Base-by-base conservation (phyloP, 1,284 basidiomycete genomes). In the Ganoderma lucidum region DNA sequence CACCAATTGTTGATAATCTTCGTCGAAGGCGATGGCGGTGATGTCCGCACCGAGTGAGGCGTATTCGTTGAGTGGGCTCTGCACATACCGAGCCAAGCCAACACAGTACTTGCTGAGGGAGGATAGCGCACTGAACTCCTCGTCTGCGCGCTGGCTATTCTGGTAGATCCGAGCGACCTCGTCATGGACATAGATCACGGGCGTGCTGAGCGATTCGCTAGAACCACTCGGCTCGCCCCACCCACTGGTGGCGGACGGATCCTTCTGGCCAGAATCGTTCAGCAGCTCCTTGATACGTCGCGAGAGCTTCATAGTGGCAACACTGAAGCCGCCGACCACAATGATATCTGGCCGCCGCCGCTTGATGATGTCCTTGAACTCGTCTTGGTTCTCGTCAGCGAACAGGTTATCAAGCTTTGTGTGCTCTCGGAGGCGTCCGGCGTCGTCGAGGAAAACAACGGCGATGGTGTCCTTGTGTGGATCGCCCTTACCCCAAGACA, bases 401-500 rank as follows among this genome's bases (percentile, higher is more conserved):
- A 87, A 85, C 35, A 97, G 86, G 76, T 96, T 96, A 82, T 99
- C 97, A 65, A 98, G 88, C 77, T 94, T 94, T 65, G 91, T 89
- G 73, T 96, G 92, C 75, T 98, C 95, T 28, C 96, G 93, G 76
- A 98, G 86, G 65, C 95, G 93, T 17, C 97, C 97, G 60, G 90
- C 90, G 73, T 95, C 90, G 77, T 99, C 97, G 64, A 99, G 80
- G 81, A 93, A 94, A 65, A 98, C 93, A 42, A 95, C 83, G 41
- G 92, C 90, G 70, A 98, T 94, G 1, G 93, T 91, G 80, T 99
- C 97, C 76, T 93, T 93, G 75, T 93, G 91, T 51, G 95, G 95
- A 75, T 98, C 96, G 63, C 98, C 98, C 78, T 93, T 93, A 59
- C 98, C 98, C 89, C 96, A 96, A 4, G 97, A 98, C 68, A 98